These are phyloP conservation scores for Oryza punctata DNA, from an alignment of 176 grass and related monocot species.

Conservation along the genomic window DNA sequence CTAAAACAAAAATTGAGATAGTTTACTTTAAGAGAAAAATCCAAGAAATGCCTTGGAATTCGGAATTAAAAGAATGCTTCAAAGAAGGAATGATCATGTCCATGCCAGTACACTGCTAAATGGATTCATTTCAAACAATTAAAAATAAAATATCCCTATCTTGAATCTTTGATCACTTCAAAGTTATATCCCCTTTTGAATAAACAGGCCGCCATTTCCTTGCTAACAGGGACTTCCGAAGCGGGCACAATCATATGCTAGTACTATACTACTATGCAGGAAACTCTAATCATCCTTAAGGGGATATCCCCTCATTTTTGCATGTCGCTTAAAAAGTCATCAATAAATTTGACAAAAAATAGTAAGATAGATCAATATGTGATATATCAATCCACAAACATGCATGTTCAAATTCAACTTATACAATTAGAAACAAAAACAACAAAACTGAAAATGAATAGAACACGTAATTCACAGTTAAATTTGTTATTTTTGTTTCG, in stretches of 20 bases:
- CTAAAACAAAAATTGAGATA: background rate
- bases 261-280: background rate
- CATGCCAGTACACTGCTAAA: background rate
- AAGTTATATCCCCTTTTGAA: conserved; percentile 18
- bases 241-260: background rate
- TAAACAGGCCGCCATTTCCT: background rate
- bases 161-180: background rate
- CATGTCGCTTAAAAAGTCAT: too few species aligned
- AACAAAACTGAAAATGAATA: too few species aligned
- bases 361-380: too few species aligned
- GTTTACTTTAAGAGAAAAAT: background rate
- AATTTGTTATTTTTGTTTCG: too few species aligned
- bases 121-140: background rate
- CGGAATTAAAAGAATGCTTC: background rate
- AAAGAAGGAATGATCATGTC: background rate
- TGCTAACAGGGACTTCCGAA: background rate
- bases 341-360: too few species aligned
- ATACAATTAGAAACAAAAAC: too few species aligned
- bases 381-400: too few species aligned
- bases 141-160: background rate
- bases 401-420: too few species aligned
- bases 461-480: too few species aligned
- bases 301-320: too few species aligned
- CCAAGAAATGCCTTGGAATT: background rate
- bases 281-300: too few species aligned